phyloP scores from a whole-genome alignment of 108 stramenopile genomes.

The Craspedostauros australis region DNA sequence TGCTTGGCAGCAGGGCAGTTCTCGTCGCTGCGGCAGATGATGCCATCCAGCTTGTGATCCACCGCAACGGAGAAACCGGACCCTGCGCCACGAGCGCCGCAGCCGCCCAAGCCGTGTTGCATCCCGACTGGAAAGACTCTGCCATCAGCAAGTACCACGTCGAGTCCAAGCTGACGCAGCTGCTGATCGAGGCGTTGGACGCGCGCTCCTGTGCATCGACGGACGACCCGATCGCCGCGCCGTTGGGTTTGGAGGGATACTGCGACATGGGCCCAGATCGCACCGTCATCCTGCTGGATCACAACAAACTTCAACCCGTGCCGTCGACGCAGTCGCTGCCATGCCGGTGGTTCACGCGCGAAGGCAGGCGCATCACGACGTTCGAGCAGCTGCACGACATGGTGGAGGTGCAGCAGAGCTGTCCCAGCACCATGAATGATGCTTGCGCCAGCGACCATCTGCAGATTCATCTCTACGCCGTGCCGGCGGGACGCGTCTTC shows the following conservation, averaged over 20 bases:
- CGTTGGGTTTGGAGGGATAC: slow-evolving; percentile 20
- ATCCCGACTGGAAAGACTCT: background rate
- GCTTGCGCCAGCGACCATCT: too few relatives aligned
- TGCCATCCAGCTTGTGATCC: slow-evolving; percentile 27
- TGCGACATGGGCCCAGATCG: slow-evolving; percentile 56
- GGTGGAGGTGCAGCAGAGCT: too few relatives aligned
- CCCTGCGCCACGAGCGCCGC: slow-evolving; percentile 36
- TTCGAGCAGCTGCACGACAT: slow-evolving; percentile 31
- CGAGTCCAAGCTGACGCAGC: slow-evolving; percentile 45
- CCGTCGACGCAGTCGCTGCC: slow-evolving; percentile 20
- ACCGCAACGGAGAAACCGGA: slow-evolving; percentile 69
- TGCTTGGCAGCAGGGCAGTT: too few relatives aligned
- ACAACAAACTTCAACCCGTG: slow-evolving; percentile 29
- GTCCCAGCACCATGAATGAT: too few relatives aligned
- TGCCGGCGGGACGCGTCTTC: slow-evolving; percentile 68
- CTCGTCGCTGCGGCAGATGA: too few relatives aligned
- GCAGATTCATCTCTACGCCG: slow-evolving; percentile 68
- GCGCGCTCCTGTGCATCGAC: slow-evolving; percentile 3
- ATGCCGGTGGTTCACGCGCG: slow-evolving; percentile 69
- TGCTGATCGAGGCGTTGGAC: slow-evolving; percentile 4
- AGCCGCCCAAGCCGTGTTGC: slow-evolving; percentile 1
- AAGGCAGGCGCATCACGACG: slow-evolving; percentile 47
- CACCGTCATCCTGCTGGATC: slow-evolving; percentile 61
- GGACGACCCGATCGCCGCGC: background rate
- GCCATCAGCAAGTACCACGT: slow-evolving; percentile 44